Evolutionary conservation across 345 rosid species (phyloP).

Genomic region (Schrenkiella parvula): DNA sequence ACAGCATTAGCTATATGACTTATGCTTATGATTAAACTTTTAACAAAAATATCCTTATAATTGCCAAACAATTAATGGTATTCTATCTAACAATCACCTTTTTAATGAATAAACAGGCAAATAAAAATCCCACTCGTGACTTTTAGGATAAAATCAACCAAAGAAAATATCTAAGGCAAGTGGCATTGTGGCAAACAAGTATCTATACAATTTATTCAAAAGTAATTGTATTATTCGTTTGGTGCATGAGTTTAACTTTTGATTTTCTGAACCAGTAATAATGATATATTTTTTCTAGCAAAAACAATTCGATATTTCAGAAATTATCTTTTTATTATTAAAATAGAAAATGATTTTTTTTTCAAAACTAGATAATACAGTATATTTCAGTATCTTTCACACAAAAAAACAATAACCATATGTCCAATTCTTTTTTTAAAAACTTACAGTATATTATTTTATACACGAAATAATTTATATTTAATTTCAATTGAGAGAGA

Average conservation of each 20-base stretch:
- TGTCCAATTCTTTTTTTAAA: too few species aligned
- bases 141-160: constrained; percentile 5
- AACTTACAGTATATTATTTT: too few species aligned
- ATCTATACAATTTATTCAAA: background rate
- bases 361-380: too few species aligned
- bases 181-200: constrained; percentile 22
- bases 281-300: background rate
- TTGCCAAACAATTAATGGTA: background rate
- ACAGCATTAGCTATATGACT: background rate
- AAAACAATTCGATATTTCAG: background rate
- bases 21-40: background rate
- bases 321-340: too few species aligned
- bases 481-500: background rate
- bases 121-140: constrained; percentile 8
- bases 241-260: background rate
- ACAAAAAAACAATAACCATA: too few species aligned
- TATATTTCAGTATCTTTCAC: background rate
- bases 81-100: background rate
- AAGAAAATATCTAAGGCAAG: constrained; percentile 26
- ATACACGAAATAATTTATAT: background rate
- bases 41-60: background rate
- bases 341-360: too few species aligned
- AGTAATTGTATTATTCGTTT: background rate
- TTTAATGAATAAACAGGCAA: background rate
- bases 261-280: background rate